Conservation (phyloP, 768 basidiomycete genomes). For the Kwoniella bestiolae region DNA sequence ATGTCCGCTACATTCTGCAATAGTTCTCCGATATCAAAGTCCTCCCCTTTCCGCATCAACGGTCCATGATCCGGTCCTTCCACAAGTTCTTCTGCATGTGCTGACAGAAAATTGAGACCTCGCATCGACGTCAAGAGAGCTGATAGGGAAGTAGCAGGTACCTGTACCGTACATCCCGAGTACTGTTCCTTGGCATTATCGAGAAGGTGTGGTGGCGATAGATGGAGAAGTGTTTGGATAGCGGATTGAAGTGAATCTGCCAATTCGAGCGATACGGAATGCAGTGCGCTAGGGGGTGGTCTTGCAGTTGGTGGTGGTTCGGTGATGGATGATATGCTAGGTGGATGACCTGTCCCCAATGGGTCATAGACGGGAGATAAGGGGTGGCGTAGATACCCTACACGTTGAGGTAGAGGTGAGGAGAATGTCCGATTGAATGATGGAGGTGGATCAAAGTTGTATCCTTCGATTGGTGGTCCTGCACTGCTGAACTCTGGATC, state of each 20-base stretch:
- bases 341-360: conserved; percentile 19
- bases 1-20: conserved; percentile 87
- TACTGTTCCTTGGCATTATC: conserved; percentile 94
- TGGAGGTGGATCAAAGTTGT: conserved; percentile 55
- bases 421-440: conserved; percentile 77
- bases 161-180: conserved; percentile 81
- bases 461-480: conserved; percentile 20
- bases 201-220: conserved; percentile 85
- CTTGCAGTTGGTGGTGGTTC: conserved; percentile 14
- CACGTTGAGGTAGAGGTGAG: conserved; percentile 76
- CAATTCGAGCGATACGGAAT: conserved; percentile 74
- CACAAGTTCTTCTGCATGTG: conserved; percentile 58
- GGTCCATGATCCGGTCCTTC: conserved; percentile 13
- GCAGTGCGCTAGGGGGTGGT: conserved; percentile 38
- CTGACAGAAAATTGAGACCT: conserved; percentile 88
- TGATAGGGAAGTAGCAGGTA: conserved; percentile 85
- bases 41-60: conserved; percentile 59
- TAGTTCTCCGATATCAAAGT: conserved; percentile 91
- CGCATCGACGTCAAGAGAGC: conserved; percentile 91
- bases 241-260: conserved; percentile 89
- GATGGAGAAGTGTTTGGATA: conserved; percentile 86
- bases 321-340: conserved; percentile 17
- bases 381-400: conserved; percentile 76
- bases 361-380: conserved; percentile 31
- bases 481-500: conserved; percentile 27